These are phyloP conservation scores for Backusella macrospora DNA, from an alignment of 192 early-diverging fungal species.

Conservation along the genomic window DNA sequence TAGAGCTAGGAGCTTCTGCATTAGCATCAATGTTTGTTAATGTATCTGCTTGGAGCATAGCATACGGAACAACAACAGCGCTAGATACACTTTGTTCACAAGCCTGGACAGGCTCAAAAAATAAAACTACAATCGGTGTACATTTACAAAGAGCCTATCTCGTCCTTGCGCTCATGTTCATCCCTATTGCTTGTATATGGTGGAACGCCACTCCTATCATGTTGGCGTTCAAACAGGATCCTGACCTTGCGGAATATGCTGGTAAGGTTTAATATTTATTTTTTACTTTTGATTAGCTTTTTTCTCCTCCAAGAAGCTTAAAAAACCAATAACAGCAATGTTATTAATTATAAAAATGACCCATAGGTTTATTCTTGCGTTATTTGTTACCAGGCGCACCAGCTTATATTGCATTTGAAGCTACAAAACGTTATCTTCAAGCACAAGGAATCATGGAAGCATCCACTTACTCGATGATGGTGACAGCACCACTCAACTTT, in stretches of 20 bases:
- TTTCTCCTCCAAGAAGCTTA: not conserved
- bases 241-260: conserved; percentile 28
- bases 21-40: conserved; percentile 75
- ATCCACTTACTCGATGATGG: conserved; percentile 65
- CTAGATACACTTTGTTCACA: conserved; percentile 80
- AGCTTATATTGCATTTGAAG: conserved; percentile 82
- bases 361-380: conserved; percentile 53
- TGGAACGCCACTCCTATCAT: conserved; percentile 27
- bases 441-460: conserved; percentile 91
- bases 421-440: conserved; percentile 83
- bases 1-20: conserved; percentile 70
- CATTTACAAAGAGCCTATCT: conserved; percentile 58
- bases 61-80: conserved; percentile 68
- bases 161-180: conserved; percentile 32
- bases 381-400: conserved; percentile 72
- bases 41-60: conserved; percentile 67
- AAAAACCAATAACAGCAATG: not conserved
- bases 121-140: conserved; percentile 66
- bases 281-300: not conserved
- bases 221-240: conserved; percentile 27
- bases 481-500: conserved; percentile 62
- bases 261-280: conserved; percentile 8
- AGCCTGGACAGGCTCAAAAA: conserved; percentile 65
- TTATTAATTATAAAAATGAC: not conserved
- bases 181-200: conserved; percentile 36